Base-by-base conservation (phyloP, 2,329 filamentous ascomycete genomes). In the Clonostachys sp. region DNA sequence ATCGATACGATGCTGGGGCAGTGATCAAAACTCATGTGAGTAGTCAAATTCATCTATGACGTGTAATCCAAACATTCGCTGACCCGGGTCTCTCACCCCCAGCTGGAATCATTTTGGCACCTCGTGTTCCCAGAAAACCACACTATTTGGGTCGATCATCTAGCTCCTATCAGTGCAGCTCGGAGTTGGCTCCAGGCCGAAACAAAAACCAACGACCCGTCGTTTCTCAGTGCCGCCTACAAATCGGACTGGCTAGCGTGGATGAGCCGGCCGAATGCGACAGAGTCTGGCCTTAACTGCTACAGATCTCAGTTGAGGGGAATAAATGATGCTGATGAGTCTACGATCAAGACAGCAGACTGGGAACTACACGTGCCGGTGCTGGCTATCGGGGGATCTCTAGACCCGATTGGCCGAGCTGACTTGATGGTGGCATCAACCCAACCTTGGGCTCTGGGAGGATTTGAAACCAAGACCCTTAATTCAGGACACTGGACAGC, bases 1-100 rank as follows among this genome's bases (percentile, higher is more conserved):
- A 56, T n/a, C 48, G 48, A 1, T 50, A 48, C 14, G 52, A 56
- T 24, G 50, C 53, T 6, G 48, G 46, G 12, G 17, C 24, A 10
- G 17, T 45, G 12, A 51, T 49, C 12, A 35, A 38, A 6, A 38
- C 49, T 3, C 45, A 52, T 44, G 52, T 50, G 12, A 39, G 36
- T 39, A 18, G 36, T 8, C 24, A 30, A 30, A 4, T 10, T 2
- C 24, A 30, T 10, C 24, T 5, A 10, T 30, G 9, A 30, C 5
- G 3, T 30, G 8, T 30, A 3, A 10, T 30, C 24, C 3, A 30
- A 30, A 10, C 3, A 10, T 30, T 10, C 24, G 10, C 24, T 30
- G 24, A 30, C 24, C 7, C 8, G 8, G 6, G 24, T 30, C 24
- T 30, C 8, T 3, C 24, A 9, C 24, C 8, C 2, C 36, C 6